These are phyloP conservation scores for Neurospora crassa DNA, from an alignment of 2,329 filamentous ascomycete genomes.

Conservation along the genomic window DNA sequence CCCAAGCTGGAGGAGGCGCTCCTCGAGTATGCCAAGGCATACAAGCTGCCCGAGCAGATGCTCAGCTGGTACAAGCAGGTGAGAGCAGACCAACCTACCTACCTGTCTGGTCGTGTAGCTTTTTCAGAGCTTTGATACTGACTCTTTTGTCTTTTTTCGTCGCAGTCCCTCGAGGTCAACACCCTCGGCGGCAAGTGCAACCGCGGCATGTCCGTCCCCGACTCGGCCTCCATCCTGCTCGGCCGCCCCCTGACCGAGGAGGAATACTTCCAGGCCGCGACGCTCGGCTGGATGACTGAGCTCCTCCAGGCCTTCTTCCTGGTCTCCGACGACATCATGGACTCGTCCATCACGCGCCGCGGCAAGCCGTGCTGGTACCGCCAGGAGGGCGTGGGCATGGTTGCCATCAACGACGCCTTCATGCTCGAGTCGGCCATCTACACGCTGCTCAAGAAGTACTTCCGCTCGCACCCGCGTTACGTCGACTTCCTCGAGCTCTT, in stretches of 20 bases:
- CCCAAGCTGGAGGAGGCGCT: conserved; percentile 77
- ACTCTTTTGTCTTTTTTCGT: background rate
- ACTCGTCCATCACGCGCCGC: conserved; percentile 86
- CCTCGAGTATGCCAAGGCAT: conserved; percentile 65
- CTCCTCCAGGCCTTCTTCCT: conserved; percentile 98
- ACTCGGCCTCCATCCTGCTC: conserved; percentile 76
- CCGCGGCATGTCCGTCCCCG: conserved; percentile 94
- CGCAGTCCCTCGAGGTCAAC: conserved; percentile 74
- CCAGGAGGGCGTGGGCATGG: conserved; percentile 78
- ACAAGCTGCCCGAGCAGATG: conserved; percentile 74
- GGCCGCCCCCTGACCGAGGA: conserved; percentile 60
- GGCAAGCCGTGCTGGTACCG: conserved; percentile 96
- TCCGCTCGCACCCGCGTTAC: conserved; percentile 79
- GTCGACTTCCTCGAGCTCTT: conserved; percentile 90
- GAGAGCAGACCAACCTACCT: conserved; percentile 20
- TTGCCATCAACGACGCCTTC: conserved; percentile 98
- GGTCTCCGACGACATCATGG: conserved; percentile 98
- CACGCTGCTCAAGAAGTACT: conserved; percentile 84
- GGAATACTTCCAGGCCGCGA: conserved; percentile 80
- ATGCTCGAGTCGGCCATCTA: conserved; percentile 91
- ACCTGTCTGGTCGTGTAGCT: conserved; percentile 8
- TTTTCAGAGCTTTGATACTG: background rate
- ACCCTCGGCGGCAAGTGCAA: conserved; percentile 95
- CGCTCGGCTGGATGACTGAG: conserved; percentile 95
- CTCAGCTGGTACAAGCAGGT: conserved; percentile 83